Base-by-base conservation (phyloP, 768 basidiomycete genomes). In the Agrocybe chaxingu region DNA sequence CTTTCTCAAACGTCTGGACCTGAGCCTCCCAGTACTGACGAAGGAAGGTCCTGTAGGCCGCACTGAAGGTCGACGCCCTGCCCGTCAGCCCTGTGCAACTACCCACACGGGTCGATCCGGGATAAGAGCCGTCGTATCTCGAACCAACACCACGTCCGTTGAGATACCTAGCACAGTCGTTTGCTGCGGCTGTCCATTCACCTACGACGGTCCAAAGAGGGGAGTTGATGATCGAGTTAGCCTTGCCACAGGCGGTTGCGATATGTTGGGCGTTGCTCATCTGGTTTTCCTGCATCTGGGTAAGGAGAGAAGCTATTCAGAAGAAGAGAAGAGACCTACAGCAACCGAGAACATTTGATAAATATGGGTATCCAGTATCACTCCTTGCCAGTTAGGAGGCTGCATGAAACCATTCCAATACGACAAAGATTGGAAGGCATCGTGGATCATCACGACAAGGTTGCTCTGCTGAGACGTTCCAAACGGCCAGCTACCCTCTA, bases 1-100 rank as follows among this genome's bases (percentile, higher is more conserved):
- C 83, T 45, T 70, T 70, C 72, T 91, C 89, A 52, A 76, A 91
- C 3, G 89, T 74, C 45, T 77, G 82, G 11, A 82, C 80, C 67
- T 95, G 93, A 0, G 88, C 91, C 62, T 93, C 92, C 85, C 85
- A 96, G 64, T 75, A 82, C 63, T 89, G 78, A 32, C 90, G 71
- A 38, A 96, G 71, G 77, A 89, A 92, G 0, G 76, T 80, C 76
- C 92, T 93, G 76, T 90, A 93, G 53, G 71, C 75, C 42, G 79
- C 65, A 64, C 84, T 89, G 69, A 93, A 96, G 7, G 77, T 69
- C 3, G 84, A 80, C 2, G 79, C 88, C n/a, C 73, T 76, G 8
- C 93, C 93, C 0, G 90, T 91, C 55, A 83, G 62, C 6, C 83
- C 85, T 0, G 52, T 67, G 68, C 94, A 96, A 62, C 81, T 87